Base-by-base conservation (phyloP, 1,284 basidiomycete species). In the Singerocomus rubriflavus region DNA sequence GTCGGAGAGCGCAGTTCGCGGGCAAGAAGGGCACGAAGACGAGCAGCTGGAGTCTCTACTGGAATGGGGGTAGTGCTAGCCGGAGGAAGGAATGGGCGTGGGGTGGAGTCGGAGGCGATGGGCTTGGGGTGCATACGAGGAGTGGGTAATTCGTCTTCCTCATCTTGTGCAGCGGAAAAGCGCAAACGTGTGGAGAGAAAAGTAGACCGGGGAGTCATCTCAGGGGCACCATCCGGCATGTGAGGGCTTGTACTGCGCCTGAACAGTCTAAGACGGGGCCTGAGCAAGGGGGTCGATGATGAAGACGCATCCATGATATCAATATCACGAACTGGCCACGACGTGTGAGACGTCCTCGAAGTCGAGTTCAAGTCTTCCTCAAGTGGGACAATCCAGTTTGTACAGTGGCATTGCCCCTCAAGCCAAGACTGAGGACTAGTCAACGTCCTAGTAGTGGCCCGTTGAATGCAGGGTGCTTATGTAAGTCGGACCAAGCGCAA, bases 1-100 rank as follows among this genome's bases (percentile, higher is more conserved):
- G 55, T 54, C 67, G 68, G 56, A 71, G 70, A 45, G 72, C 70
- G 56, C 71, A 76, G 52, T 49, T 67, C 61, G 41, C 67, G 65
- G n/a, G 67, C 62, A 10, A 87, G 69, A 9, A 85, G 65, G 16
- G 80, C 79, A 33, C 84, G 80, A 30, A 86, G 74, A 36, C 78
- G 78, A 25, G 71, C 73, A 17, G 77, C 75, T 5, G 79, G 76
- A 1, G 73, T 79, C 43, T 77, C 73, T 26, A 64, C 62, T 6
- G 68, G 65, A 53, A 66, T 57, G 48, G 64, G 30, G 53, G 57
- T 44, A 48, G 56, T 46, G 31, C 45, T 50, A 37, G 59, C 13
- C 29, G 45, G 43, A 25, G 29, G 21, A 43, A 10, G 32, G 53
- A 56, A 21, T 21, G 36, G 27, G 53, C 54, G 40, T 13, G 60